Evolutionary conservation across 2,329 filamentous ascomycete species (phyloP).

Genomic region (Aspergillus tamarii): DNA sequence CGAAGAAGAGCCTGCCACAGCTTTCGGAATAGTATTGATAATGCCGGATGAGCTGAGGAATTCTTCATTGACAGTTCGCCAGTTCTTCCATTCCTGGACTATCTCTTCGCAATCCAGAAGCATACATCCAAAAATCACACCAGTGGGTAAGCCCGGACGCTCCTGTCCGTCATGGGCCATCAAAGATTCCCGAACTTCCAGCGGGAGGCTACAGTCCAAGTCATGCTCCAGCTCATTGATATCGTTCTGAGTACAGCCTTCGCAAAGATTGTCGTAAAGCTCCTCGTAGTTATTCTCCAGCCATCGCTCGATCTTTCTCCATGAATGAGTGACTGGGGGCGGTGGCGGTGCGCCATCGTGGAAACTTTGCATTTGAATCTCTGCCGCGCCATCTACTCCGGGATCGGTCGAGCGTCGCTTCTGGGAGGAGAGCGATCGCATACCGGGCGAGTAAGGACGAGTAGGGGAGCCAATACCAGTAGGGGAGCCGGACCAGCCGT

Average conservation of each 20-base stretch:
- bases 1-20: constrained; percentile 67
- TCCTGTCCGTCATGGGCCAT: constrained; percentile 96
- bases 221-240: constrained; percentile 96
- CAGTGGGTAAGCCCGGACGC: constrained; percentile 84
- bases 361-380: constrained; percentile 97
- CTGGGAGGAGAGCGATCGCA: constrained; percentile 75
- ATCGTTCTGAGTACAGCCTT: constrained; percentile 90
- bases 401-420: constrained; percentile 62
- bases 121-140: constrained; percentile 93
- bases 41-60: constrained; percentile 67
- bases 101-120: constrained; percentile 97
- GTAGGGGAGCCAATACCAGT: constrained; percentile 59
- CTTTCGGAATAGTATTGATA: constrained; percentile 66
- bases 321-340: constrained; percentile 85
- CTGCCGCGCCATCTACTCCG: constrained; percentile 72
- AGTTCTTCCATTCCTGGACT: constrained; percentile 95
- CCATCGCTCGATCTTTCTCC: constrained; percentile 93
- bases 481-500: constrained; percentile 64
- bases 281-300: constrained; percentile 94
- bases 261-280: constrained; percentile 88
- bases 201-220: constrained; percentile 88
- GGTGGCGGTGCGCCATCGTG: constrained; percentile 87
- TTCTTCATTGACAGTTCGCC: constrained; percentile 90
- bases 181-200: constrained; percentile 90
- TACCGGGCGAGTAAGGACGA: constrained; percentile 85